A percentile compares a stretch with the other conserved stretches of the same genome.
Conservation (phyloP, 2,329 filamentous ascomycete genomes). For the Daldinia sp. region DNA sequence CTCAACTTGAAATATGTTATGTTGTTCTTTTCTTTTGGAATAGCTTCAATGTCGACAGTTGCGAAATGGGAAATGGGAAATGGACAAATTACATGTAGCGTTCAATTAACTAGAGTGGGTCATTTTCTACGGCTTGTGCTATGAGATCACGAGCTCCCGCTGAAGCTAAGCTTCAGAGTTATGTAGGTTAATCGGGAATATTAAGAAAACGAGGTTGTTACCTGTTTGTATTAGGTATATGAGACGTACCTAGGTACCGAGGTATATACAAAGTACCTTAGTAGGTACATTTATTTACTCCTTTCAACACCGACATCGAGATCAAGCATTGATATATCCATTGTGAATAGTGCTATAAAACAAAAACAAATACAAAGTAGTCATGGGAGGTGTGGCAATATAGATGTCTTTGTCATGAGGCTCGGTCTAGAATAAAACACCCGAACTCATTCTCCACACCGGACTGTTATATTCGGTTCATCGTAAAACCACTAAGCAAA, state of each 20-base stretch:
- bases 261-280: neutral
- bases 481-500: conserved; percentile 14
- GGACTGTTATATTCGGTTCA: conserved; percentile 27
- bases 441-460: conserved; percentile 19
- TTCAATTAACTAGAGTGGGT: neutral
- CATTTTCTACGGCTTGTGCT: neutral
- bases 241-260: neutral
- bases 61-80: conserved; percentile 9
- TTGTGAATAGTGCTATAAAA: conserved; percentile 10
- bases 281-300: neutral
- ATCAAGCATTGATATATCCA: conserved; percentile 31
- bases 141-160: conserved; percentile 5
- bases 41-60: conserved; percentile 16
- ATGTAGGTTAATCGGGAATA: neutral
- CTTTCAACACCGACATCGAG: conserved; percentile 16
- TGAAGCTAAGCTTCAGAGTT: neutral
- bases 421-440: conserved; percentile 20
- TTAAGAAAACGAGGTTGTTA: neutral
- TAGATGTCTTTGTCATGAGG: conserved; percentile 39
- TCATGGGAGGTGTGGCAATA: conserved; percentile 35
- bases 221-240: neutral
- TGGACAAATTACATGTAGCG: conserved; percentile 6
- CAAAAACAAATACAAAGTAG: conserved; percentile 13
- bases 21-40: conserved; percentile 23
- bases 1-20: conserved; percentile 39